A percentile compares a stretch with the other conserved stretches of the same genome.
These are phyloP conservation scores for Cavenderia fasciculata DNA, from an alignment of 78 protist genomes.

Conservation along the genomic window DNA sequence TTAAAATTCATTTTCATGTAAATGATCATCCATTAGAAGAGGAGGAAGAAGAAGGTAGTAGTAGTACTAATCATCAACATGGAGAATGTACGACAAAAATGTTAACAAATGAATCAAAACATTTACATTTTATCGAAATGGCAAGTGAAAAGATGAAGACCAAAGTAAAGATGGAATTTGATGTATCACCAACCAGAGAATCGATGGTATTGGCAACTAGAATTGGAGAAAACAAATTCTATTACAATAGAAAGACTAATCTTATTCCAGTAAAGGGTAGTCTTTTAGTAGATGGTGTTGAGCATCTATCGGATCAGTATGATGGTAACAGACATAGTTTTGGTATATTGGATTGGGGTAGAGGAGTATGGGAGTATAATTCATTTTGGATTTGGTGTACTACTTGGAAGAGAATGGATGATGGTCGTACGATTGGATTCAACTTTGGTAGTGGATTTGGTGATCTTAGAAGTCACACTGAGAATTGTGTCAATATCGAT, in stretches of 20 bases:
- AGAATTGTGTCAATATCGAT: conserved; percentile 36
- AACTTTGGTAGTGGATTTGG: conserved; percentile 57
- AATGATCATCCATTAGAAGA: neutral
- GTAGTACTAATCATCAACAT: too few relatives aligned
- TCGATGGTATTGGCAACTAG: conserved; percentile 47
- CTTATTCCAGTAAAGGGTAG: conserved; percentile 56
- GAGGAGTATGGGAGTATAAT: conserved; percentile 66
- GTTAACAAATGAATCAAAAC: too few relatives aligned
- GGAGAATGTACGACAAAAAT: too few relatives aligned
- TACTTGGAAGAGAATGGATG: conserved; percentile 14
- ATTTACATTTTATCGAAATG: too few relatives aligned
- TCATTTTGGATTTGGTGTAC: conserved; percentile 48
- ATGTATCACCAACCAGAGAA: conserved; percentile 35
- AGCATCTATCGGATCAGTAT: neutral
- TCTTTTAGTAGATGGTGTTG: conserved; percentile 4
- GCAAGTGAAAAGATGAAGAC: conserved; percentile 18
- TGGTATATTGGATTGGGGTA: conserved; percentile 67
- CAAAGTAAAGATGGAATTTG: conserved; percentile 15
- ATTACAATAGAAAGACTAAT: conserved; percentile 61
- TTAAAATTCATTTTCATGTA: conserved; percentile 20
- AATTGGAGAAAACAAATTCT: conserved; percentile 55
- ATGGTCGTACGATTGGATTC: conserved; percentile 30
- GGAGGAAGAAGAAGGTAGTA: too few relatives aligned
- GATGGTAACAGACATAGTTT: conserved; percentile 3
- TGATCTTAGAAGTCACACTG: conserved; percentile 46